Percentiles rank a stretch among this genome's conserved stretches.
Evolutionary conservation across 331 rosid genomes (phyloP).

Genomic region (Acacia concinna): DNA sequence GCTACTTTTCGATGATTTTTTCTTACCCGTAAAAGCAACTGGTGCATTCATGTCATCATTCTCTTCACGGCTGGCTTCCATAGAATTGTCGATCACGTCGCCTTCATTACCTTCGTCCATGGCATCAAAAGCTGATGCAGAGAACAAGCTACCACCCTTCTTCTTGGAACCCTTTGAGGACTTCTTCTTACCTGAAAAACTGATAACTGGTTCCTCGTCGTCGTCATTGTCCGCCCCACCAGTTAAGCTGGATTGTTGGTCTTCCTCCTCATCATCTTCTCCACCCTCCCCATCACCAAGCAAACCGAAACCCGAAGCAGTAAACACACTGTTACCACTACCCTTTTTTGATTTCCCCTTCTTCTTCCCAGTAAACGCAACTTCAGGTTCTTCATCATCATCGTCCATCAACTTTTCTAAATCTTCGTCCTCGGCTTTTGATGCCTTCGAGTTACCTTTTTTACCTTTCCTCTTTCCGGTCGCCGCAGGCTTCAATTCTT

Average conservation of each 20-base stretch:
- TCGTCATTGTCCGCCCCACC: conserved; percentile 35
- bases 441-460: conserved; percentile 55
- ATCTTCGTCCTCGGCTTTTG: conserved; percentile 34
- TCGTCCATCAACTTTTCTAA: conserved; percentile 23
- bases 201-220: conserved; percentile 47
- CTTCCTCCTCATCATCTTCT: conserved; percentile 37
- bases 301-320: conserved; percentile 57
- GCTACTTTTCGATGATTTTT: conserved; percentile 69
- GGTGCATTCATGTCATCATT: conserved; percentile 52
- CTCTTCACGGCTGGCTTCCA: conserved; percentile 28
- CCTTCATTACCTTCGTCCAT: conserved; percentile 55
- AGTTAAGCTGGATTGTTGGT: conserved; percentile 41
- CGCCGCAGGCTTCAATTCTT: conserved; percentile 46
- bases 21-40: conserved; percentile 62
- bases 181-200: conserved; percentile 72
- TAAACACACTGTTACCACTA: conserved; percentile 51
- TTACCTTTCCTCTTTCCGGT: conserved; percentile 78
- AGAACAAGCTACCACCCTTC: conserved; percentile 52
- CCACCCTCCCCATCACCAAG: conserved; percentile 66
- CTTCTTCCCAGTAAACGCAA: conserved; percentile 72
- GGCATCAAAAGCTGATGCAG: conserved; percentile 53
- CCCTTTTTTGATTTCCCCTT: conserved; percentile 76
- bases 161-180: conserved; percentile 52
- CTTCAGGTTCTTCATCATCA: conserved; percentile 50
- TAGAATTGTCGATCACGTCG: conserved; percentile 43